Evolutionary conservation across 2,329 filamentous ascomycete genomes (phyloP).

Genomic region (Dendrostoma leiphaemia): DNA sequence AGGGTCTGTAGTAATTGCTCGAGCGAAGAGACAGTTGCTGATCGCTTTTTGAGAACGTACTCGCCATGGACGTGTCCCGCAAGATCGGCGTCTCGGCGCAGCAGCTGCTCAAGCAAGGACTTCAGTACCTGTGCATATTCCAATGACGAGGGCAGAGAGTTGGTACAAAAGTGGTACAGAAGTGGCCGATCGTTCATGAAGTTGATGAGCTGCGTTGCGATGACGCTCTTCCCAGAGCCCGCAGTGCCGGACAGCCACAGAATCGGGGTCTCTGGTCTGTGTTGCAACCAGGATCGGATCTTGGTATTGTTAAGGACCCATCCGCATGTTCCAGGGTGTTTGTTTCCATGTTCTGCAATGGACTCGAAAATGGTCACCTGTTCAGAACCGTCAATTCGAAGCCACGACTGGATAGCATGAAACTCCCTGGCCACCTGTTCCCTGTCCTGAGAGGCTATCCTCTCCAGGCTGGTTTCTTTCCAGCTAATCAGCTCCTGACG

Average conservation of each 20-base stretch:
- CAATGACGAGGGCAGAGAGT: conserved; percentile 29
- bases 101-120: conserved; percentile 30
- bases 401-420: conserved; percentile 25
- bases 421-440: conserved; percentile 26
- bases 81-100: conserved; percentile 25
- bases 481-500: conserved; percentile 24
- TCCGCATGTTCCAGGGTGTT: conserved; percentile 30
- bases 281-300: conserved; percentile 27
- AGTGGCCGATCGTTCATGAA: conserved; percentile 24
- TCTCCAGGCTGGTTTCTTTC: conserved; percentile 23
- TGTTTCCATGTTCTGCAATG: conserved; percentile 22
- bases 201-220: conserved; percentile 27
- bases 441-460: conserved; percentile 21
- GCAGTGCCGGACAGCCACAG: conserved; percentile 34
- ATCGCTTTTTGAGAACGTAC: conserved; percentile 24
- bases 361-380: conserved; percentile 30
- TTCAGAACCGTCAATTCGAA: conserved; percentile 31
- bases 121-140: conserved; percentile 31
- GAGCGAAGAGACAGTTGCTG: conserved; percentile 17
- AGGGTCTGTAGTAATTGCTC: conserved; percentile 24
- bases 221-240: conserved; percentile 36
- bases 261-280: conserved; percentile 19
- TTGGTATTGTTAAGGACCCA: conserved; percentile 32
- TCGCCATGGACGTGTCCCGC: conserved; percentile 26
- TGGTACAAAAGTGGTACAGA: conserved; percentile 34